These are phyloP conservation scores for Selaginella tamariscina DNA, from an alignment of 75 land plant genomes.

Conservation along the genomic window DNA sequence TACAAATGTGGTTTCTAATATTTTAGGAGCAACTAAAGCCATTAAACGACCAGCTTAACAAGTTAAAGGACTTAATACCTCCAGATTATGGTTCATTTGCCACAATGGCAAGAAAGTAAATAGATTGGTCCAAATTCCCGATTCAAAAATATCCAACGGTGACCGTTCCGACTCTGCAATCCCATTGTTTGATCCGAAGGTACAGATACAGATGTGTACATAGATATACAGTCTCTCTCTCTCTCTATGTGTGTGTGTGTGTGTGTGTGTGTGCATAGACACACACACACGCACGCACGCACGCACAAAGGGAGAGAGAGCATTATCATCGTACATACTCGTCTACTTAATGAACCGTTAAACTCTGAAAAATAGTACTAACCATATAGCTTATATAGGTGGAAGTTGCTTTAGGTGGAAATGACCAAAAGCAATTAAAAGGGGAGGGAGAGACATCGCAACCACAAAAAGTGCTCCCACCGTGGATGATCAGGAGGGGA, in stretches of 20 bases:
- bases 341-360: not conserved
- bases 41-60: conserved; percentile 47
- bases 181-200: too few species aligned
- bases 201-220: too few species aligned
- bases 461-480: conserved; percentile 62
- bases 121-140: conserved; percentile 39
- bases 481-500: conserved; percentile 90
- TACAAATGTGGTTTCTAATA: too few species aligned
- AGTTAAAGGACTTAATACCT: conserved; percentile 64
- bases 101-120: conserved; percentile 67
- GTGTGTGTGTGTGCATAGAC: too few species aligned
- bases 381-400: conserved; percentile 43
- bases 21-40: conserved; percentile 75
- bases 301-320: conserved; percentile 15
- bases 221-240: too few species aligned
- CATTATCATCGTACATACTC: not conserved
- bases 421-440: conserved; percentile 20
- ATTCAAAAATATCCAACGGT: too few species aligned
- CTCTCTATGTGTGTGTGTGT: too few species aligned
- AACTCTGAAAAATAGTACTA: too few species aligned
- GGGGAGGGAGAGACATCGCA: conserved; percentile 27
- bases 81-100: conserved; percentile 80
- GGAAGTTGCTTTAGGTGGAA: conserved; percentile 70
- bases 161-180: too few species aligned
- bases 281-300: too few species aligned